phyloP scores from a whole-genome alignment of 768 basidiomycete genomes.

The Lactarius deliciosus region DNA sequence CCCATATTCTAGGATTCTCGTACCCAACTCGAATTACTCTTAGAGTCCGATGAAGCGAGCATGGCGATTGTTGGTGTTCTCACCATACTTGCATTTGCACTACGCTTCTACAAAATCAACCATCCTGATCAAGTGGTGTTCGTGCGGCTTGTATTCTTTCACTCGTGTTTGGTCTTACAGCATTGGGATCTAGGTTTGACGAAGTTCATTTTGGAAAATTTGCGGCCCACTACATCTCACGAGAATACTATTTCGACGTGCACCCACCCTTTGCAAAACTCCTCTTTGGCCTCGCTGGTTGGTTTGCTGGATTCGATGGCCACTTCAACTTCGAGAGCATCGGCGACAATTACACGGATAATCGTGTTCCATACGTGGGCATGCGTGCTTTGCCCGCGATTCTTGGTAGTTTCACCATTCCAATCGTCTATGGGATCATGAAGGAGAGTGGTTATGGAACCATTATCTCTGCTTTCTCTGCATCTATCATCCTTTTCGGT shows the following conservation, averaged over 20 bases:
- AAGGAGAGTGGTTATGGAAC: slow-evolving; percentile 96
- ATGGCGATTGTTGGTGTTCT: slow-evolving; percentile 58
- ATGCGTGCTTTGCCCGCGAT: slow-evolving; percentile 92
- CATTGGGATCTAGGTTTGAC: slow-evolving; percentile 64
- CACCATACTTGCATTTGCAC: slow-evolving; percentile 73
- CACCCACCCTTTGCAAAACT: slow-evolving; percentile 98
- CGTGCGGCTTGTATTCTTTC: slow-evolving; percentile 36
- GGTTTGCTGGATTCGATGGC: slow-evolving; percentile 96
- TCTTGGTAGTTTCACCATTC: slow-evolving; percentile 85
- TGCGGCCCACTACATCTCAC: slow-evolving; percentile 86
- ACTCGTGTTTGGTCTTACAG: slow-evolving; percentile 16
- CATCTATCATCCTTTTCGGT: slow-evolving; percentile 86
- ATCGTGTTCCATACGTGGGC: slow-evolving; percentile 91
- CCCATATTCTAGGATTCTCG: slow-evolving; percentile 46
- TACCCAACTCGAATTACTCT: slow-evolving; percentile 56
- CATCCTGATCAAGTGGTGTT: slow-evolving; percentile 95
- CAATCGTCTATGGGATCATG: slow-evolving; percentile 95
- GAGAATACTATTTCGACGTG: slow-evolving; percentile 99
- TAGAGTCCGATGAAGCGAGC: slow-evolving; percentile 66
- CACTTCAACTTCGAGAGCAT: slow-evolving; percentile 93
- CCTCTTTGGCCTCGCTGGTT: slow-evolving; percentile 89
- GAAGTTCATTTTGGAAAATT: slow-evolving; percentile 99
- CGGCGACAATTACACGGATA: slow-evolving; percentile 85
- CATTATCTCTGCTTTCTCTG: slow-evolving; percentile 86
- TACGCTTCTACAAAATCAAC: slow-evolving; percentile 93